Conservation (phyloP, 352 stramenopile genomes). For the Peronospora belbahrii region DNA sequence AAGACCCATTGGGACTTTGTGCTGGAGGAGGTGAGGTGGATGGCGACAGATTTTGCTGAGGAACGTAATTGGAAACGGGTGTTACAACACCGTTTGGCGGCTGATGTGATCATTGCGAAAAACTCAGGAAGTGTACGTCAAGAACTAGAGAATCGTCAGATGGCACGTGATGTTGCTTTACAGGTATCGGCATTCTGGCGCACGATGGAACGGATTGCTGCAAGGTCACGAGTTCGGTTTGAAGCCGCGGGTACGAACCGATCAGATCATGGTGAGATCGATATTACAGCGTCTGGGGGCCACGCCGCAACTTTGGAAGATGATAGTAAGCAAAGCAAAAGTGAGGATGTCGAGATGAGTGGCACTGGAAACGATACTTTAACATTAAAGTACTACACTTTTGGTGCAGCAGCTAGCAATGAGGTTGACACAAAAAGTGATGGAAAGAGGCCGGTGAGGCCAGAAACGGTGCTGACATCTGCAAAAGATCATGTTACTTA, state of each 20-base stretch:
- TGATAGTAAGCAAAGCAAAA: constrained; percentile 19
- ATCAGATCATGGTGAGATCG: constrained; percentile 4
- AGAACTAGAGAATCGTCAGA: constrained; percentile 57
- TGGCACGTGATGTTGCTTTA: constrained; percentile 54
- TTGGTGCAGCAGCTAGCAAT: constrained; percentile 22
- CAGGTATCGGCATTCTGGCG: constrained; percentile 80
- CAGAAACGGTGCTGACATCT: constrained; percentile 9
- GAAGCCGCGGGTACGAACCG: constrained; percentile 29
- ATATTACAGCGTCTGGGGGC: constrained; percentile 9
- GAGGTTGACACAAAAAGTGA: constrained; percentile 10
- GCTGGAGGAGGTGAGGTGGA: constrained; percentile 95
- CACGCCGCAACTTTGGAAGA: constrained; percentile 10
- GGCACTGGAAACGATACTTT: constrained; percentile 7
- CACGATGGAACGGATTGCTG: constrained; percentile 78
- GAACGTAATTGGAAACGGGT: constrained; percentile 94
- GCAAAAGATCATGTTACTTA: constrained; percentile 34
- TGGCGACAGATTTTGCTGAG: constrained; percentile 94
- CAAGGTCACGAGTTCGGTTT: constrained; percentile 64
- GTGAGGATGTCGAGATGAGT: constrained; percentile 8
- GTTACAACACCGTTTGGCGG: constrained; percentile 50
- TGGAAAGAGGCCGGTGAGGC: constrained; percentile 9
- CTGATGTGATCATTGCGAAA: constrained; percentile 52
- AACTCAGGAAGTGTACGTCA: constrained; percentile 61
- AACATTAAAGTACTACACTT: constrained; percentile 34
- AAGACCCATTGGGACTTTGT: constrained; percentile 91